Percentiles rank a stretch among this genome's conserved stretches.
Conservation (phyloP, 805 yeast species). For the Kodamaea nitidulidarum region DNA sequence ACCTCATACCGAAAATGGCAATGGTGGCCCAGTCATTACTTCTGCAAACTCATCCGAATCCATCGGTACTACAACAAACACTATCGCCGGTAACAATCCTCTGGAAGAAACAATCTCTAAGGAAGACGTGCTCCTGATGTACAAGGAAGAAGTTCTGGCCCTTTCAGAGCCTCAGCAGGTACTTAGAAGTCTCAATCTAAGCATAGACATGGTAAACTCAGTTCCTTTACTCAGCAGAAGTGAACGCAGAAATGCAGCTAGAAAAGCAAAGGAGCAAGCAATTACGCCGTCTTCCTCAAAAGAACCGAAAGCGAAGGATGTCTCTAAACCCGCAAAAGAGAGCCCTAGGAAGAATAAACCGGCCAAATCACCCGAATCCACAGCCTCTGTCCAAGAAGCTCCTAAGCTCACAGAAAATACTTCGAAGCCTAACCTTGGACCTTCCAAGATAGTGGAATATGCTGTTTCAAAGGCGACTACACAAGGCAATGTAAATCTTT, state of each 20-base stretch:
- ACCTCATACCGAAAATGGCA: no score
- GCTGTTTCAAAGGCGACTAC: no score
- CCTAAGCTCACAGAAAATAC: no score
- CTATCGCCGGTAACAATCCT: background rate
- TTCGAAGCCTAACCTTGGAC: background rate
- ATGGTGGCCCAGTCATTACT: no score
- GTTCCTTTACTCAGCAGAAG: conserved; percentile 7
- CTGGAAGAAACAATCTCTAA: conserved; percentile 11
- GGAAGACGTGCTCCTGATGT: conserved; percentile 19
- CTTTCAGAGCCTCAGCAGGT: background rate
- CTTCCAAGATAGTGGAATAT: no score
- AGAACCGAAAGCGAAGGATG: no score
- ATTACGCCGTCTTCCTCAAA: background rate
- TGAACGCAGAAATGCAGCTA: conserved; percentile 10
- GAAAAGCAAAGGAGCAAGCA: conserved; percentile 1
- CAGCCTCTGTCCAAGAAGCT: no score
- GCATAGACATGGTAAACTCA: conserved; percentile 23
- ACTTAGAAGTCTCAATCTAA: conserved; percentile 12
- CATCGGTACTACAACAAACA: no score
- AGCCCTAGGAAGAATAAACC: background rate
- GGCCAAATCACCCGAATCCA: background rate
- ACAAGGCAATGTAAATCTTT: no score
- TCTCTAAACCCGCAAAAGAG: no score
- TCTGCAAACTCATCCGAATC: no score
- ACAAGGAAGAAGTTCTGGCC: conserved; percentile 16